Base-by-base conservation (phyloP, 108 stramenopile genomes). In the Skeletonema menzelii region DNA sequence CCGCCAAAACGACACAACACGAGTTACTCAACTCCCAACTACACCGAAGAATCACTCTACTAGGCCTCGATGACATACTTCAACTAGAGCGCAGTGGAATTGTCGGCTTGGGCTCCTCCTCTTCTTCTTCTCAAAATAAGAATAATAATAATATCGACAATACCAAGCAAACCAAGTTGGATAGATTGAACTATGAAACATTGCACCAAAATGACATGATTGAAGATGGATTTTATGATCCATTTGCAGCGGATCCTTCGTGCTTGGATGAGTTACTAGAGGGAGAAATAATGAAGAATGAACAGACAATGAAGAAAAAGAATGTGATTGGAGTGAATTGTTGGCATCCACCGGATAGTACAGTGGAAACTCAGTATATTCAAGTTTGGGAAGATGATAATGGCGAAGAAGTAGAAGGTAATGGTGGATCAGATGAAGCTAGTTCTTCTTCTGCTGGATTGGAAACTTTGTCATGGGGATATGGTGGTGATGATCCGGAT, bases 221-320 rank as follows among this genome's bases (percentile, higher is more conserved):
- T 42, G 90, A 91, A 65, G 87, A 91, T 65, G 79, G 85, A 27
- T 65, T 91, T 22, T 89, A 75, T 57, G 86, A 89, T 86, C 84
- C 88, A 19, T 63, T 89, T 32, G 38, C 72, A n/a, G 26, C 65
- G 0, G 88, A 91, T 83, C 72, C 87, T n/a, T 85, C 85, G 7
- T 89, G 91, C 70, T 12, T 66, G 1, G 61, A 71, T 17, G 61
- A 10, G 7, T 37, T 7, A 14, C 14, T 14, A 40, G 13, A 14
- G 13, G 13, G 1, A 14, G 15, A 1, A 14, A 40, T 2, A 15
- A 42, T 0, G 40, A 42, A 0, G 15, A n/a, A n/a, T 15, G 40
- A 42, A 15, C 0, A 20, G 40, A 15, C 1, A 8, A 37, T 1
- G 40, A n/a, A n/a, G 15, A 42, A 14, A 32, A 15, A 68, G 27